Base-by-base conservation (phyloP, 2,329 filamentous ascomycete genomes). In the Fusarium hostae region DNA sequence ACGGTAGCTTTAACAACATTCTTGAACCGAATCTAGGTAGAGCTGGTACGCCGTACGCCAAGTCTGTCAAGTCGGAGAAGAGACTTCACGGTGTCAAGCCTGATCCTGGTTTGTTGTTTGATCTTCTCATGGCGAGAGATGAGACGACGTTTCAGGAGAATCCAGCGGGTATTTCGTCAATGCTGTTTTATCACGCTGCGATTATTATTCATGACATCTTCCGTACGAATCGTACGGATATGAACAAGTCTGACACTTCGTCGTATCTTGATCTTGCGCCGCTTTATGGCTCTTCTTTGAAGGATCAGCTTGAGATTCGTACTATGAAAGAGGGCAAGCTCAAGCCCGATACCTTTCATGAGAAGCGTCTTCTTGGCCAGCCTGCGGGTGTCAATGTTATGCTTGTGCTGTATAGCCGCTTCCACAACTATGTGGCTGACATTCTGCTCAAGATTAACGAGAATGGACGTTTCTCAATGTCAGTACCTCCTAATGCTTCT, bases 231-330 rank as follows among this genome's bases (percentile, higher is more conserved):
- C 87, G 89, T 30, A 82, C 82, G 9, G 89, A 94, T 78, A 86
- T 84, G 75, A 88, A 87, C 61, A 88, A 87, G 60, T 91, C 89
- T 1, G 83, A 89, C 68, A 93, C 90, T 1, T 94, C 91, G 0
- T 94, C 91, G 0, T 94, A 94, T 70, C 86, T 94, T 28, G 92
- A 94, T 75, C 83, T 95, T 3, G 86, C 90, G 1, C 92, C 92
- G 1, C 82, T 94, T 6, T 94, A 94, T 71, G 92, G 92, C 6
- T 91, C 87, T 55, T 89, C 88, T 45, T 84, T 88, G 74, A 81
- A 84, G 30, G 89, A 92, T 69, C 91, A 93, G 75, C 82, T 90
- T 51, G 79, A 83, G 68, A 87, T 93, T 75, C 85, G 91, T 28
- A 90, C 89, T 2, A 86, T 88, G 79, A 85, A 87, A 51, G 87